These are phyloP conservation scores for Psophocarpus tetragonolobus DNA, from an alignment of 306 rosid genomes.

Conservation along the genomic window DNA sequence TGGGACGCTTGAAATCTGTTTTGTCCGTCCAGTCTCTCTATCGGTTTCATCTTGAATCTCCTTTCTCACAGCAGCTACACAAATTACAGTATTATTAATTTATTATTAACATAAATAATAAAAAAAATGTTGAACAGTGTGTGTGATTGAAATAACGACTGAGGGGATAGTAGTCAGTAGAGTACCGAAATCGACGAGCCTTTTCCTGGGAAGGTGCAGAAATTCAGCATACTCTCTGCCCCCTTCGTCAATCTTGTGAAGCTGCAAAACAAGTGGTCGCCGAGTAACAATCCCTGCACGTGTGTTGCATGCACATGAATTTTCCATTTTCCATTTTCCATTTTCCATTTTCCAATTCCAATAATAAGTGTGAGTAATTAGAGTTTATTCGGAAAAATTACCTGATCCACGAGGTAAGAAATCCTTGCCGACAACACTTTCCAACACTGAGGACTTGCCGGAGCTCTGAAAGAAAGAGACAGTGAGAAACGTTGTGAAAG, in stretches of 20 bases:
- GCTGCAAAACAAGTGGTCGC: conserved; percentile 92
- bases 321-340: too few relatives aligned
- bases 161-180: too few relatives aligned
- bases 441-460: conserved; percentile 90
- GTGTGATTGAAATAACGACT: background rate
- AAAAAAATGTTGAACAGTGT: background rate
- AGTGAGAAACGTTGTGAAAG: background rate
- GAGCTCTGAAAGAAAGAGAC: conserved; percentile 61
- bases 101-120: background rate
- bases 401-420: conserved; percentile 99
- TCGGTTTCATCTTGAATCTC: conserved; percentile 96
- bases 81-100: conserved; percentile 23
- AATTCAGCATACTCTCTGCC: conserved; percentile 90
- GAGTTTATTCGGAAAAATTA: background rate
- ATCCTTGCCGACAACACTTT: conserved; percentile 94
- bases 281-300: conserved; percentile 90
- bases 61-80: conserved; percentile 87
- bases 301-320: conserved; percentile 29
- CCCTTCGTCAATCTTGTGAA: conserved; percentile 75
- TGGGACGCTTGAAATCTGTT: conserved; percentile 82
- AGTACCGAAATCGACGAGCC: conserved; percentile 78
- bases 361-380: background rate
- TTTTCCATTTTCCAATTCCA: too few relatives aligned
- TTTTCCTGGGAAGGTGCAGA: conserved; percentile 81
- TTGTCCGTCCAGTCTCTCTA: conserved; percentile 90